A percentile compares a stretch with the other conserved stretches of the same genome.
Conservation (phyloP, 768 basidiomycete genomes). For the Pulveroboletus sp. region DNA sequence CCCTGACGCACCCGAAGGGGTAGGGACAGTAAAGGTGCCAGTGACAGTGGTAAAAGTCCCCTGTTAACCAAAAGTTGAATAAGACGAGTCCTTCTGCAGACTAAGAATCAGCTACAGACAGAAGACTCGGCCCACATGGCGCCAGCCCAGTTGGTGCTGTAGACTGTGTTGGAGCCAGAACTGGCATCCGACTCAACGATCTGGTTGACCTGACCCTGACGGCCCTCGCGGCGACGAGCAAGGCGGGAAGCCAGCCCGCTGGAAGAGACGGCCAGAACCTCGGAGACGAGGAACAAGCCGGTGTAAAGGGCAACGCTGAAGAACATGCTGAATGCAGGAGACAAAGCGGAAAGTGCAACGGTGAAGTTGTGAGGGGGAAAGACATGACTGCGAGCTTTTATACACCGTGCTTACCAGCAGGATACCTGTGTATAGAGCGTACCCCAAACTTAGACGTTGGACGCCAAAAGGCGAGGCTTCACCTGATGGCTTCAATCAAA, state of each 20-base stretch:
- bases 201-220: neutral
- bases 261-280: neutral
- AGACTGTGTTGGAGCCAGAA: neutral
- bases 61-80: neutral
- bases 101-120: neutral
- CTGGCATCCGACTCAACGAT: no score
- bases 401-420: neutral
- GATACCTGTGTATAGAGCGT: neutral
- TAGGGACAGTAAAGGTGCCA: slow-evolving; percentile 5
- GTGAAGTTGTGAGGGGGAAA: neutral
- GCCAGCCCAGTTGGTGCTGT: slow-evolving; percentile 3
- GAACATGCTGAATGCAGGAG: neutral
- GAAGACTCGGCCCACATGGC: neutral
- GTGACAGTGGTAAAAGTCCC: slow-evolving; percentile 1
- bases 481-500: no score
- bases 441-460: neutral
- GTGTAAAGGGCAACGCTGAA: neutral
- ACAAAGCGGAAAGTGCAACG: neutral
- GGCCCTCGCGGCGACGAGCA: neutral
- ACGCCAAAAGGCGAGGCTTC: neutral
- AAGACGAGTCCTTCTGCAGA: neutral
- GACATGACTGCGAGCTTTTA: neutral
- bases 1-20: neutral
- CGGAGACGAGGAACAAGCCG: neutral
- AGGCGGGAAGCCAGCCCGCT: neutral